These are phyloP conservation scores for Schizophyllum commune DNA, from an alignment of 1,284 basidiomycete genomes.

Conservation along the genomic window DNA sequence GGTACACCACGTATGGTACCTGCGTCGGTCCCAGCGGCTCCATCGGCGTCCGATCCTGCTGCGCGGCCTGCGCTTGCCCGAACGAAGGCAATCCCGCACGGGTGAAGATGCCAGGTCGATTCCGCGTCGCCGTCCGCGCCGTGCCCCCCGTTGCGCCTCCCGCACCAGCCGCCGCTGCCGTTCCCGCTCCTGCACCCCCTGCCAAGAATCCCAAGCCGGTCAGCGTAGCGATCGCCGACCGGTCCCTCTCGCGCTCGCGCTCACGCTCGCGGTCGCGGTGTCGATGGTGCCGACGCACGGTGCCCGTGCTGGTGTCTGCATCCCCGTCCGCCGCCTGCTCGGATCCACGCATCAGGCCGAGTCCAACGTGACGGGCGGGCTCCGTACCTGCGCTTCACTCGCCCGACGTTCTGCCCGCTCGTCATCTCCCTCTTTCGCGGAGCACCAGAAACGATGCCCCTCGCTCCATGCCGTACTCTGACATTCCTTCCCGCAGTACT, in stretches of 20 bases:
- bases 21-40: not conserved
- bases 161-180: not conserved
- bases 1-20: not conserved
- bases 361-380: not conserved
- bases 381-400: no score
- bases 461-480: constrained; percentile 97
- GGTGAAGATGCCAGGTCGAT: not conserved
- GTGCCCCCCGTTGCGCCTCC: not conserved
- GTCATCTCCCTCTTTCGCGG: constrained; percentile 67
- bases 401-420: constrained; percentile 17
- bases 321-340: not conserved
- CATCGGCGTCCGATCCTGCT: not conserved
- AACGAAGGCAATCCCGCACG: not conserved
- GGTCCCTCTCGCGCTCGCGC: not conserved
- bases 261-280: not conserved
- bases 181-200: not conserved
- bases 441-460: constrained; percentile 90
- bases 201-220: not conserved
- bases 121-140: not conserved
- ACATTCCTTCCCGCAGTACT: constrained; percentile 98
- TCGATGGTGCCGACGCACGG: not conserved
- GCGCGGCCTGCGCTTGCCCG: not conserved
- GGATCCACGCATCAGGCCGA: not conserved
- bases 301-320: not conserved
- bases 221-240: not conserved